Base-by-base conservation (phyloP, 2,329 filamentous ascomycete species). In the Grosmannia penicillata region DNA sequence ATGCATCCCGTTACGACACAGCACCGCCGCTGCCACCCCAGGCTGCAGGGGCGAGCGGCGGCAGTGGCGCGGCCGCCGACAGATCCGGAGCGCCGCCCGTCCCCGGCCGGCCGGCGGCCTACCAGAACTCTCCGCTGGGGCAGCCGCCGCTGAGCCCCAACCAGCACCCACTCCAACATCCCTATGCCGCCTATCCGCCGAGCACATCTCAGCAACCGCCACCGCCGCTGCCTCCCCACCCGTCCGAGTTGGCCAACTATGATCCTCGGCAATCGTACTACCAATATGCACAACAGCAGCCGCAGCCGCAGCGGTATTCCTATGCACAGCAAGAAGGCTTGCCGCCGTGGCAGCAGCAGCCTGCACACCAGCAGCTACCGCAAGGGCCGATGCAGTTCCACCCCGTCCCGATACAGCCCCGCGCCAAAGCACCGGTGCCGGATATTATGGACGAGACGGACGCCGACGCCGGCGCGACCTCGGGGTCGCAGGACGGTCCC, bases 401-500 rank as follows among this genome's bases (percentile, higher is more conserved):
- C 22, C 53, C 50, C 42, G 48, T 42, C 4, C 54, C 43, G 23
- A 47, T 53, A n/a, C 58, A 58, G 41, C 51, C 53, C 1, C 54
- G 48, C 13, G 54, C 53, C 2, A 60, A 62, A 44, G 57, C 57
- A 4, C 59, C 60, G n/a, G 65, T 58, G 21, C 66, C 57, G 21
- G 70, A 77, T 50, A 54, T 72, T 21, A 65, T 77, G 48, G 72
- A 76, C 44, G 70, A 71, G 38, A 13, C 65, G 65, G 9, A 56
- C 73, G 19, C 49, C 62, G 14, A 59, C 70, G 11, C 65, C 71
- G 3, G 57, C 63, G 1, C 55, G 61, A 4, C 19, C 15, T 60
- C 63, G 1, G 61, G 5, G n/a, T n/a, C n/a, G n/a, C n/a, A 27
- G 11, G 10, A 13, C n/a, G 14, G 21, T 14, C 21, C 9, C 11